A percentile compares a stretch with the other conserved stretches of the same genome.
Conservation (phyloP, 2,329 filamentous ascomycete genomes). For the Metarhizium rileyi region DNA sequence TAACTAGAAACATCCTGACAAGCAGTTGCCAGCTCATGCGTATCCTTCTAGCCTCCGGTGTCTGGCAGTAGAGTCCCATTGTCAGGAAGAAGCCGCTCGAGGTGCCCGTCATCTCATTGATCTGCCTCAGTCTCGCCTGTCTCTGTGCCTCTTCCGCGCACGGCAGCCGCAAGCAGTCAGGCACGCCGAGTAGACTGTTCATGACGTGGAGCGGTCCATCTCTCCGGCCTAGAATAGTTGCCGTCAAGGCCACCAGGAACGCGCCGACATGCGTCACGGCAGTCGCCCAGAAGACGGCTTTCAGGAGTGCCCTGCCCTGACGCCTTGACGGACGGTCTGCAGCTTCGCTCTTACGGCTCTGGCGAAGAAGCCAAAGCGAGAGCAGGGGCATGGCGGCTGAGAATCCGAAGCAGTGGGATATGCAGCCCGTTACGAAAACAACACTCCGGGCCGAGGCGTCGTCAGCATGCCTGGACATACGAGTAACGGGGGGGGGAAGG, state of each 20-base stretch:
- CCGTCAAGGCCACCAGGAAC: constrained; percentile 7
- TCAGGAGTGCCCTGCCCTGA: not conserved
- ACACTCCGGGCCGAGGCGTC: not conserved
- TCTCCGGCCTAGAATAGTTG: not conserved
- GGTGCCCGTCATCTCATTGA: constrained; percentile 11
- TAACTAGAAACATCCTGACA: constrained; percentile 8
- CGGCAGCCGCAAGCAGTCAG: not conserved
- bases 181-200: constrained; percentile 6
- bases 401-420: constrained; percentile 4
- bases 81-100: constrained; percentile 11
- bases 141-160: not conserved
- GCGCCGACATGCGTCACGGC: constrained; percentile 5
- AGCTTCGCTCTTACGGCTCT: not conserved
- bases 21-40: not conserved
- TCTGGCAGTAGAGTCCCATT: not conserved
- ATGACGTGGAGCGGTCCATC: not conserved
- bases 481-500: no score
- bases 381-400: constrained; percentile 5
- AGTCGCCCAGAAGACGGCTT: constrained; percentile 2
- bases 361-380: constrained; percentile 1
- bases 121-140: constrained; percentile 8
- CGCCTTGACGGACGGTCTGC: not conserved
- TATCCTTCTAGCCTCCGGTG: not conserved
- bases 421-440: not conserved
- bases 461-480: not conserved